Base-by-base conservation (phyloP, 2,329 filamentous ascomycete genomes). In the Periconia sp. region DNA sequence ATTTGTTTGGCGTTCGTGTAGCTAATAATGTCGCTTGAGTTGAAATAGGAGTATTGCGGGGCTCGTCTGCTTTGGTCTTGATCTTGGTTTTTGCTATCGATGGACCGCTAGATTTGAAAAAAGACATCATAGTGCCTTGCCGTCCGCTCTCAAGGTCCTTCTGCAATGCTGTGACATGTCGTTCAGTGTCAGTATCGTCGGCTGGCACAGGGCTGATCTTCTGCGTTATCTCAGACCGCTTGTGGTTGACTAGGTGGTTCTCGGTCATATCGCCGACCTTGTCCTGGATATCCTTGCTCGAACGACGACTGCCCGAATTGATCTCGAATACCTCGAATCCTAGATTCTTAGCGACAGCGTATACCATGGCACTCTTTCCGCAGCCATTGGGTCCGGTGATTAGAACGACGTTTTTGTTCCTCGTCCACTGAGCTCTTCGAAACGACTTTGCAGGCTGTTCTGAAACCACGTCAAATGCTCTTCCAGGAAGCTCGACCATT, bases 261-360 rank as follows among this genome's bases (percentile, higher is more conserved):
- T 86, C 86, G 4, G 91, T 94, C 92, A 99, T 97, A 69, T 99
- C 91, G 28, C 94, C 95, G 31, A 99, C 89, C 56, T 83, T 89
- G 59, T 99, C 94, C 23, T 95, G 68, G 34, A 99, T 85, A 59
- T 99, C 94, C 66, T 87, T 94, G 22, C 92, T 92, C 61, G 84
- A 95, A 49, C 94, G 81, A 36, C 92, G 84, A 54, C 83, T 89
- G 47, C 89, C 84, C 0, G 92, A 75, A 60, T 95, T 95, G 63
- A 99, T 91, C 69, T 99, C 94, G 55, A 99, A 99, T 1, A 99
- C 82, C 60, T 96, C 92, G 61, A 95, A 97, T 1, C 83, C 90
- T 12, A 97, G 78, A 70, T 99, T 92, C 61, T 89, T 92, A 4
- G 94, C 92, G 29, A 92, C 87, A 4, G 94, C 94, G 68, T 95